Base-by-base conservation (phyloP, 257 asterid genomes). In the Avicennia marina region DNA sequence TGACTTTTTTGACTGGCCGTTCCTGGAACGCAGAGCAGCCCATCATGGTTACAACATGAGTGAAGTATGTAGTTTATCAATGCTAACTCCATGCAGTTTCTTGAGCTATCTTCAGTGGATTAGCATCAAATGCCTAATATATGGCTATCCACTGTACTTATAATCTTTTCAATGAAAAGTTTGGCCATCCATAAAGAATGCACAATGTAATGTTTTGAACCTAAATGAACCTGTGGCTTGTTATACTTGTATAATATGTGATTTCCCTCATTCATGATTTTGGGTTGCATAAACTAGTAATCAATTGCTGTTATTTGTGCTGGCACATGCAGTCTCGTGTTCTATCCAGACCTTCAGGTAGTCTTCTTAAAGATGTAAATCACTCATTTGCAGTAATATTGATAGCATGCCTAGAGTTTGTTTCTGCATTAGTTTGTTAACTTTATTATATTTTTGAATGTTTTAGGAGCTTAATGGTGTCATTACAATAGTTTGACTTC, bases 1-100 rank as follows among this genome's bases (percentile, higher is more conserved):
- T 5, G 98, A 93, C 82, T 89, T 88, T 69, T 93, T 93, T 67
- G 98, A 93, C 68, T 93, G 98, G 98, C 98, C 98, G 56, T 93
- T 93, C 77, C 48, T 93, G 68, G 98, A 93, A 73, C 74, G 46
- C 58, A 81, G 98, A 79, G 95, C 98, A 63, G 69, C 84, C 17
- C 87, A 85, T 72, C 95, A 86, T 71, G 95, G 97, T 71, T 71
- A 83, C 74, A 78, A 68, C 66, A 60, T 88, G 93, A 80, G 71
- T 61, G 80, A 86, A 42, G 98, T 93, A 80, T 25, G 95, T 67
- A 22, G 36, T 34, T 62, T 24, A 38, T 65, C 27, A 46, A 24
- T 55, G 45, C 53, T 60, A 45, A 46, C 59, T 49, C 10, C 71
- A 53, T 56, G 46, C 25, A 18, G 59, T 54, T 66, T 52, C 47